A percentile compares a stretch with the other conserved stretches of the same genome.
Evolutionary conservation across 345 rosid species (phyloP).

Genomic region (Hypericum androsaemum): DNA sequence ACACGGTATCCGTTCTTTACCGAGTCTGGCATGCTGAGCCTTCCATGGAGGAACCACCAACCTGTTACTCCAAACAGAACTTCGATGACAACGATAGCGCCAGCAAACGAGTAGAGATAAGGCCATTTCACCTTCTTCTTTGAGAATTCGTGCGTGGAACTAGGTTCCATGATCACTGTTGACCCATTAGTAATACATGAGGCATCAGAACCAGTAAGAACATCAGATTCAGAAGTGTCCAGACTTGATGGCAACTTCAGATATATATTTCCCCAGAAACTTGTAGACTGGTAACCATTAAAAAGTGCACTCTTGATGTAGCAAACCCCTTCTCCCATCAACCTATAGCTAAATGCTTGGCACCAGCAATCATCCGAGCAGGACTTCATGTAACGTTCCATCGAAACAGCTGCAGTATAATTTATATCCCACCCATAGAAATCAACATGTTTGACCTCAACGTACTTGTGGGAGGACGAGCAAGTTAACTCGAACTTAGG

Average conservation of each 20-base stretch:
- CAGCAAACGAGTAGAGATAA: slow-evolving; percentile 31
- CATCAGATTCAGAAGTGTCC: not conserved
- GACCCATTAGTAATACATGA: slow-evolving; percentile 7
- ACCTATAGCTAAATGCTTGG: too few species aligned
- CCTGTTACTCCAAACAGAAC: slow-evolving; percentile 15
- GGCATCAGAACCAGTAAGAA: slow-evolving; percentile 8
- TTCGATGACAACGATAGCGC: slow-evolving; percentile 27
- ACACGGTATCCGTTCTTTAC: slow-evolving; percentile 20
- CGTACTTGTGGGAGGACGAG: too few species aligned
- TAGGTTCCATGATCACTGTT: not conserved
- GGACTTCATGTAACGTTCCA: too few species aligned
- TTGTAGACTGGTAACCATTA: slow-evolving; percentile 25
- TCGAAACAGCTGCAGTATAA: too few species aligned
- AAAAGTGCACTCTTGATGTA: slow-evolving; percentile 17
- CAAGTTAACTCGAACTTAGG: too few species aligned
- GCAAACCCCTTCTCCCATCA: slow-evolving; percentile 9
- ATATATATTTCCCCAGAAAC: slow-evolving; percentile 18
- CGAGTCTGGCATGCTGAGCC: not conserved
- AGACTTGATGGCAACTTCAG: slow-evolving; percentile 21
- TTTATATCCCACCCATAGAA: too few species aligned
- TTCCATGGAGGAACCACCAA: slow-evolving; percentile 27
- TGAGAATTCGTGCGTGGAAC: slow-evolving; percentile 13
- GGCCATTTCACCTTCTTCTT: slow-evolving; percentile 24
- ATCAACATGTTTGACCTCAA: too few species aligned
- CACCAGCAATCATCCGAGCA: too few species aligned